Evolutionary conservation across 805 yeast species (phyloP).

Genomic region (Candida sonorensis): DNA sequence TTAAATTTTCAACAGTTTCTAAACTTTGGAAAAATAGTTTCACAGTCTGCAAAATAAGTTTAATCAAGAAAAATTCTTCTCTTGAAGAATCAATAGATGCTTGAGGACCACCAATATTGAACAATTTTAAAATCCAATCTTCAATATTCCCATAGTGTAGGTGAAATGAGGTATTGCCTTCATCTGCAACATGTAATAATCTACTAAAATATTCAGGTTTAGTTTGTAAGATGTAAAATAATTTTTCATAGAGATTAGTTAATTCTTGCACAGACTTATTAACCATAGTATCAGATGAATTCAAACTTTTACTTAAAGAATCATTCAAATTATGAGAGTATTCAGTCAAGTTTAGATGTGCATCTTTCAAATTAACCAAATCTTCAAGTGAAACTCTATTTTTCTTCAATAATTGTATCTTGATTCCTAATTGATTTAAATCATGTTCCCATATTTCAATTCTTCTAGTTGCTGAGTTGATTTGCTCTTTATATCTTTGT

Average conservation of each 20-base stretch:
- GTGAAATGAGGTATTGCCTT: conserved; percentile 10
- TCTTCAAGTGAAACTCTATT: conserved; percentile 77
- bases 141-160: conserved; percentile 24
- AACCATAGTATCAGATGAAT: conserved; percentile 16
- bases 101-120: conserved; percentile 18
- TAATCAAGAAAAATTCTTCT: conserved; percentile 64
- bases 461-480: conserved; percentile 59
- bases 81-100: conserved; percentile 36
- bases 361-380: conserved; percentile 35
- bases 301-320: conserved; percentile 16
- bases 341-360: conserved; percentile 23
- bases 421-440: conserved; percentile 70
- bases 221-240: conserved; percentile 79
- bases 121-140: conserved; percentile 29
- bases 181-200: conserved; percentile 33
- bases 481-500: conserved; percentile 58
- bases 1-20: conserved; percentile 14
- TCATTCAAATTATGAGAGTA: conserved; percentile 21
- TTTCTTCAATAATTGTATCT: conserved; percentile 69
- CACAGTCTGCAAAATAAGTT: conserved; percentile 45
- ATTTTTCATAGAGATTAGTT: conserved; percentile 63
- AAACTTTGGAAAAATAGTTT: conserved; percentile 31
- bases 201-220: conserved; percentile 66
- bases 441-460: conserved; percentile 70
- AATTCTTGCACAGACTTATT: conserved; percentile 40